Base-by-base conservation (phyloP, 2,329 filamentous ascomycete species). In the Neonectria coccinea region DNA sequence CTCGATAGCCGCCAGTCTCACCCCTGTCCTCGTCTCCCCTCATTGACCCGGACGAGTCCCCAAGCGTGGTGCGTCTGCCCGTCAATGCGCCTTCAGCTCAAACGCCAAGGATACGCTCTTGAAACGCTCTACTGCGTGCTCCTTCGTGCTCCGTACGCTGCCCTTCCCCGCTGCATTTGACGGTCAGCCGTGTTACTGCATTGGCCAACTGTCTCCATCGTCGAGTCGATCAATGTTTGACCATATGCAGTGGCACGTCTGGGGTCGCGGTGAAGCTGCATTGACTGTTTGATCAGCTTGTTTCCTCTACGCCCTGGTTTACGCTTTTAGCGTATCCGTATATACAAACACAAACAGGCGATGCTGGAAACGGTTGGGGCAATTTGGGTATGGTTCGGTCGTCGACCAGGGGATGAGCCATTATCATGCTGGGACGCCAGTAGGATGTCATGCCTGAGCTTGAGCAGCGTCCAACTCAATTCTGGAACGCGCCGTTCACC, bases 41-140 rank as follows among this genome's bases (percentile, higher is more conserved):
- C 22, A 18, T 27, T 56, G 44, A 50, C 61, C 33, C 45, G 41
- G 31, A 50, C 50, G 56, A 51, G 54, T 65, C 44, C 60, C 45
- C 47, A 42, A 36, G 14, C 25, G 25, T 57, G 29, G 25, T 62
- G 39, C 59, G 53, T 69, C 70, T 69, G 66, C 66, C 57, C 67
- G 66, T 66, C 66, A 59, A 69, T 69, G 33, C 50, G 54, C 45
- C 54, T 50, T 55, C 66, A 64, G 56, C 64, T 67, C 60, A 64
- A 68, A 65, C 55, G 62, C 62, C 67, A 69, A 69, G 68, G 59
- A 60, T 57, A 56, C 61, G 27, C 51, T 47, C 64, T 67, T 72
- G 64, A 72, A 72, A 72, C 70, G 64, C 48, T 50, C 48, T 50
- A 65, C 62, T 42, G 33, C 70, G 70, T 70, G 39, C 39, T n/a